Evolutionary conservation across 768 basidiomycete genomes (phyloP).

Genomic region (Podaxis sp.): DNA sequence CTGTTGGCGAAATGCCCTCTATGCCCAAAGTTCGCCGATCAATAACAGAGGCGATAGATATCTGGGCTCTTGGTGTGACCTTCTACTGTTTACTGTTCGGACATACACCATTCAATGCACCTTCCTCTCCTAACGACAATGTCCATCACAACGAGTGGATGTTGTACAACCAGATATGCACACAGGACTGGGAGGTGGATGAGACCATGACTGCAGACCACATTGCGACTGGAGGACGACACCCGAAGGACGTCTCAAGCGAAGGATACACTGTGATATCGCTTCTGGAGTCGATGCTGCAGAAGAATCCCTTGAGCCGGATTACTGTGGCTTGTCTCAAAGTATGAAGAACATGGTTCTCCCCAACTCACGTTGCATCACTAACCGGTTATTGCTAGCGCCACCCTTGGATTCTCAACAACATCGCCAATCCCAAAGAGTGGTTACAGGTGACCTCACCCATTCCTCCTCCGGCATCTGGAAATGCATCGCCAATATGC

Average conservation of each 20-base stretch:
- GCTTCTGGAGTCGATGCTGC: conserved; percentile 34
- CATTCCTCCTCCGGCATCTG: neutral
- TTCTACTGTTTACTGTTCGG: conserved; percentile 45
- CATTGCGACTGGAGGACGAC: conserved; percentile 29
- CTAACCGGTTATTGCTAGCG: conserved; percentile 19
- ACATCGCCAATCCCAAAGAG: conserved; percentile 27
- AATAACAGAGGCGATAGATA: conserved; percentile 41
- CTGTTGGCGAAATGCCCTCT: conserved; percentile 13
- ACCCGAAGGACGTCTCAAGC: conserved; percentile 22
- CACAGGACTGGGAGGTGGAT: conserved; percentile 33
- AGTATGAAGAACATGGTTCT: conserved; percentile 15
- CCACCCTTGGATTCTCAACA: conserved; percentile 34
- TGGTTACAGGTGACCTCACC: conserved; percentile 34
- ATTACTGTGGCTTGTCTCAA: conserved; percentile 30
- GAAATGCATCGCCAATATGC: conserved; percentile 11
- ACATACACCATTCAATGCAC: conserved; percentile 35
- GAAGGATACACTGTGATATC: conserved; percentile 29
- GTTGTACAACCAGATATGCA: conserved; percentile 37
- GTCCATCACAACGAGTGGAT: conserved; percentile 32
- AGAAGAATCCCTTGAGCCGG: conserved; percentile 33
- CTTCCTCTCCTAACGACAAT: conserved; percentile 29
- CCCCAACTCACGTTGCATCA: neutral
- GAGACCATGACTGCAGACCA: conserved; percentile 34
- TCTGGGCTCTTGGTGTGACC: conserved; percentile 45
- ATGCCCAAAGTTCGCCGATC: conserved; percentile 28